These are phyloP conservation scores for Peniophora sp. DNA, from an alignment of 1,284 basidiomycete species.

Conservation along the genomic window DNA sequence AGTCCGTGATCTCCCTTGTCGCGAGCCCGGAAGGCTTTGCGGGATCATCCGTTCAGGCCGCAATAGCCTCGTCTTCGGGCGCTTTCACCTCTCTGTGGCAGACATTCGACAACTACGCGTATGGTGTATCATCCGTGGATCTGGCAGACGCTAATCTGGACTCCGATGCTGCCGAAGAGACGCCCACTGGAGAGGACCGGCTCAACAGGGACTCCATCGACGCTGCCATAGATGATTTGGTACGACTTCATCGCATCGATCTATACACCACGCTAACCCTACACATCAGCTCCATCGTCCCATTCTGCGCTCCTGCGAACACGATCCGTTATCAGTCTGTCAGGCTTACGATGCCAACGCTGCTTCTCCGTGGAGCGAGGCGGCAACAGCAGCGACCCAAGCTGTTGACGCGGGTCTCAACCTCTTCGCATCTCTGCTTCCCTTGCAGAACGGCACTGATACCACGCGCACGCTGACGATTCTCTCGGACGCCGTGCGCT, in stretches of 20 bases:
- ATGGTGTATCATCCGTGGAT: constrained; percentile 79
- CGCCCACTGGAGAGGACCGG: constrained; percentile 39
- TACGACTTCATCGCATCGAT: constrained; percentile 24
- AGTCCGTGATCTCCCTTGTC: constrained; percentile 79
- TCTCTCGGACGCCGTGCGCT: constrained; percentile 64
- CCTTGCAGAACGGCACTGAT: constrained; percentile 68
- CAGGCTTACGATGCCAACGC: constrained; percentile 35
- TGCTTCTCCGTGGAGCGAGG: constrained; percentile 43
- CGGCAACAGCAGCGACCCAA: constrained; percentile 74
- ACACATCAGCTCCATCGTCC: constrained; percentile 61
- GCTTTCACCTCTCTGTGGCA: constrained; percentile 86
- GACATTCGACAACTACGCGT: constrained; percentile 83
- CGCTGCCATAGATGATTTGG: constrained; percentile 67
- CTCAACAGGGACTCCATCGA: constrained; percentile 77
- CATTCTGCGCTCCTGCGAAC: constrained; percentile 78
- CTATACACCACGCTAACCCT: neutral
- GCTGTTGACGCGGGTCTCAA: constrained; percentile 87
- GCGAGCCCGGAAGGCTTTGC: constrained; percentile 76
- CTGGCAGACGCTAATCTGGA: constrained; percentile 33
- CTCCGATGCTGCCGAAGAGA: constrained; percentile 21
- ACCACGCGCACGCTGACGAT: constrained; percentile 64
- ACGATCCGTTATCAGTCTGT: constrained; percentile 79
- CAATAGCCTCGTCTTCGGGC: constrained; percentile 84
- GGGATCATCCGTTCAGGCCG: constrained; percentile 86
- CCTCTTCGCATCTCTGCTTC: constrained; percentile 77